These are phyloP conservation scores for Phytophthora podocarpi DNA, from an alignment of 352 stramenopile species.

Conservation along the genomic window DNA sequence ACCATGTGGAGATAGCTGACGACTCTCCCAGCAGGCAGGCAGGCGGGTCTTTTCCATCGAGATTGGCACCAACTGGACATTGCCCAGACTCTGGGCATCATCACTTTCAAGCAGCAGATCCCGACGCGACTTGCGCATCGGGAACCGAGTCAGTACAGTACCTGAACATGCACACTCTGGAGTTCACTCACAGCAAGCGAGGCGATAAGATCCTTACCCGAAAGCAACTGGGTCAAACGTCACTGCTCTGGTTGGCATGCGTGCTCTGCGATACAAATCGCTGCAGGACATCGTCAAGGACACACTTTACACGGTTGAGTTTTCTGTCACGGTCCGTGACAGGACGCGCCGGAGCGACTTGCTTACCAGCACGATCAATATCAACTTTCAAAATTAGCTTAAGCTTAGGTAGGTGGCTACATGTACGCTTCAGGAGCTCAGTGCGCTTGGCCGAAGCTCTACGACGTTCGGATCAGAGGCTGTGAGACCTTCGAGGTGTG, in stretches of 20 bases:
- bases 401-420: too few relatives aligned
- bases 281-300: background rate
- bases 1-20: too few relatives aligned
- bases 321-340: too few relatives aligned
- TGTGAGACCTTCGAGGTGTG: slow-evolving; percentile 9
- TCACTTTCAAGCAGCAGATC: slow-evolving; percentile 27
- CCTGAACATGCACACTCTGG: too few relatives aligned
- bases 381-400: too few relatives aligned
- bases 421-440: slow-evolving; percentile 19
- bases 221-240: slow-evolving; percentile 22
- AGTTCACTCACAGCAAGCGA: too few relatives aligned
- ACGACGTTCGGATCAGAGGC: slow-evolving; percentile 30
- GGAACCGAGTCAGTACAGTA: slow-evolving; percentile 15
- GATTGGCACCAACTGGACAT: slow-evolving; percentile 22
- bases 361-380: too few relatives aligned
- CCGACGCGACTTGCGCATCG: too few relatives aligned
- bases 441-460: slow-evolving; percentile 19
- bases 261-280: slow-evolving; percentile 10
- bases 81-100: too few relatives aligned
- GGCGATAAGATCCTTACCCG: slow-evolving; percentile 8
- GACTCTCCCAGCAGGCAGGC: slow-evolving; percentile 4
- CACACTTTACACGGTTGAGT: background rate
- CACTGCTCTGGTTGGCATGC: slow-evolving; percentile 10
- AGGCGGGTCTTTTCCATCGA: slow-evolving; percentile 21
- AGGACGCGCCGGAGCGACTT: too few relatives aligned